Conservation (phyloP, 306 rosid species). For the Trichosanthes cucumerina region DNA sequence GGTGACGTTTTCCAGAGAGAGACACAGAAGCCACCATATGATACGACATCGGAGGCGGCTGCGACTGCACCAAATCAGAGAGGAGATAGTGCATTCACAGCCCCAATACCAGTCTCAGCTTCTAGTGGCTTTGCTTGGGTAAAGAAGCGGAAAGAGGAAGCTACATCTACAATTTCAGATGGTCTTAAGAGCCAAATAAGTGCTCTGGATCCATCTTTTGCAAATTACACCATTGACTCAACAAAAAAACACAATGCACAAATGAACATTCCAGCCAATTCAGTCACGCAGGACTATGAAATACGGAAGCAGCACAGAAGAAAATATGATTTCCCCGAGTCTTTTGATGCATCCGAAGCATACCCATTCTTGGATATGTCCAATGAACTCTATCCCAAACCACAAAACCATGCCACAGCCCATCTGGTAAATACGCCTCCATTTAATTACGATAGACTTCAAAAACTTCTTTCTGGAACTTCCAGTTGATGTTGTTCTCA, state of each 20-base stretch:
- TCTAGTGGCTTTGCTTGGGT: slow-evolving; percentile 69
- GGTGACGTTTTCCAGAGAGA: slow-evolving; percentile 28
- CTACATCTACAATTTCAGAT: slow-evolving; percentile 62
- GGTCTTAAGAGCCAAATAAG: slow-evolving; percentile 79
- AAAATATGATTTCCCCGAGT: slow-evolving; percentile 18
- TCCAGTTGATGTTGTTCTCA: neutral
- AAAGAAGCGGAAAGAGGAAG: slow-evolving; percentile 45
- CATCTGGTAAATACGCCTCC: slow-evolving; percentile 24
- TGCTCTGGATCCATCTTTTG: slow-evolving; percentile 71
- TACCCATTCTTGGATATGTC: slow-evolving; percentile 19
- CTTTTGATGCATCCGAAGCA: slow-evolving; percentile 41
- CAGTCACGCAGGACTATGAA: slow-evolving; percentile 7
- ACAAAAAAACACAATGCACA: slow-evolving; percentile 23
- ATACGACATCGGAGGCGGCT: slow-evolving; percentile 39
- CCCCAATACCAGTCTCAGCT: slow-evolving; percentile 38
- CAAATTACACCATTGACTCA: slow-evolving; percentile 38
- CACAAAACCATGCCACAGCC: slow-evolving; percentile 10
- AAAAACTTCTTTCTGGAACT: neutral
- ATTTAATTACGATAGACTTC: neutral
- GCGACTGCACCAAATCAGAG: slow-evolving; percentile 10
- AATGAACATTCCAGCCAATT: slow-evolving; percentile 16
- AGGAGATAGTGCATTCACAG: slow-evolving; percentile 37
- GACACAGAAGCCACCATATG: slow-evolving; percentile 25
- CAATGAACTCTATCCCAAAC: slow-evolving; percentile 22
- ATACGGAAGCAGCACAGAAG: slow-evolving; percentile 22